A percentile compares a stretch with the other conserved stretches of the same genome.
These are phyloP conservation scores for Fonsecaea nubica DNA, from an alignment of 2,329 filamentous ascomycete species.

Conservation along the genomic window DNA sequence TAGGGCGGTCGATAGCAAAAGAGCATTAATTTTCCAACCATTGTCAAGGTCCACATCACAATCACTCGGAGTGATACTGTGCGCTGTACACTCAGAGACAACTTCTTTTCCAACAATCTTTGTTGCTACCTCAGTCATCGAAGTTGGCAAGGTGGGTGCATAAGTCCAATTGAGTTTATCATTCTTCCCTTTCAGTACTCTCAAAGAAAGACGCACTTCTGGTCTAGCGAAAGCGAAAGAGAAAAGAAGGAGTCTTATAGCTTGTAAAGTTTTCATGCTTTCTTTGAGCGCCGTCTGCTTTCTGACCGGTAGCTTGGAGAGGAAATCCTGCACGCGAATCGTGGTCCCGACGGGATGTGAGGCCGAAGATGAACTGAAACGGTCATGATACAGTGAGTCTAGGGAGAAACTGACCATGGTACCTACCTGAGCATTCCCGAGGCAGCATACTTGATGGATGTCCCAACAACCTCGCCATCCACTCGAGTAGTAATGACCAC, in stretches of 20 bases:
- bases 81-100: slow-evolving; percentile 55
- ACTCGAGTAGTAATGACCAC: slow-evolving; percentile 63
- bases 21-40: slow-evolving; percentile 55
- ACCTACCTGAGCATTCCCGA: slow-evolving; percentile 57
- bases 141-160: slow-evolving; percentile 55
- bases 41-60: slow-evolving; percentile 28
- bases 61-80: slow-evolving; percentile 42
- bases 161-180: slow-evolving; percentile 67
- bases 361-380: slow-evolving; percentile 49
- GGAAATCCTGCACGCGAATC: slow-evolving; percentile 62
- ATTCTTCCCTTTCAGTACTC: slow-evolving; percentile 64
- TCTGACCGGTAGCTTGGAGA: slow-evolving; percentile 66
- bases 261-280: slow-evolving; percentile 56
- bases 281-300: slow-evolving; percentile 62
- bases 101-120: slow-evolving; percentile 64
- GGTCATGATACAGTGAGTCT: slow-evolving; percentile 36
- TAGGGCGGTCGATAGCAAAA: slow-evolving; percentile 52
- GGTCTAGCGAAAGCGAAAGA: slow-evolving; percentile 66
- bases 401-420: slow-evolving; percentile 8
- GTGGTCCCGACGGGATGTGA: slow-evolving; percentile 68
- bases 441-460: slow-evolving; percentile 57
- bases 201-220: slow-evolving; percentile 61
- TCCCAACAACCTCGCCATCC: slow-evolving; percentile 62
- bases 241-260: slow-evolving; percentile 62
- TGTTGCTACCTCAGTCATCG: slow-evolving; percentile 60